Evolutionary conservation across 208 protist genomes (phyloP), one percentile per base, ranked within the genome.

Genomic region (Trypanosoma grayi): DNA sequence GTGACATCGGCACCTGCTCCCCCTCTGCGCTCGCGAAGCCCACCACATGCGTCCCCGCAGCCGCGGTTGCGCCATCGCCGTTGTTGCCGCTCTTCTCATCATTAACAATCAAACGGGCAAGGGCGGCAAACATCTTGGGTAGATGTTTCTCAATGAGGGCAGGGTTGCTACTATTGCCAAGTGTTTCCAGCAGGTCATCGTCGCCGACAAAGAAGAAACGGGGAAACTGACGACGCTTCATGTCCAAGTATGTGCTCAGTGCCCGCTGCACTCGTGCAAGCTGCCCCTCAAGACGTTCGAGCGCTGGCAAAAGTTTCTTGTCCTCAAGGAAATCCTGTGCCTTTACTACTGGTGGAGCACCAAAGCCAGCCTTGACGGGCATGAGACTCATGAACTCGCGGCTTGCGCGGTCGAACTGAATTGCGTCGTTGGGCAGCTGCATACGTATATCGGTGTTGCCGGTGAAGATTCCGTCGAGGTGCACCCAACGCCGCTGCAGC

Each of bases 151-250:
- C 93, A 37, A 99, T 77, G 66, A 97, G 92, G 46, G 70, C 51
- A 4, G 78, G 79, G 60, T 98, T 94, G 52, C 93, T 97, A 75
- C 83, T 94, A 75, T 99, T 99, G 63, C 97, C 98, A 63, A 99
- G 94, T 41, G 99, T 99, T 73, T 99, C 98, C 3, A 99, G 85
- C 56, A 99, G 77, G 76, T 99, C 99, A 73, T 99, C 98, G 85
- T 99, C 99, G 31, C 98, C 98, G 37, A 99, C 90, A 73, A 99
- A 99, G 77, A 99, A 99, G 85, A 99, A 99, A 57, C 98, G 94
- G 1, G 98, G 96, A 73, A 99, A 99, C 54, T 86, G 75, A 6
- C 79, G 54, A 33, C 98, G 90, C 82, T 99, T 97, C 10, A 79
- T 80, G 72, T 99, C 98, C 3, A 99, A 83, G 70, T 99, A 99